A percentile compares a stretch with the other conserved stretches of the same genome.
Conservation (phyloP, 2,329 filamentous ascomycete species). For the Bretziella fagacearum region DNA sequence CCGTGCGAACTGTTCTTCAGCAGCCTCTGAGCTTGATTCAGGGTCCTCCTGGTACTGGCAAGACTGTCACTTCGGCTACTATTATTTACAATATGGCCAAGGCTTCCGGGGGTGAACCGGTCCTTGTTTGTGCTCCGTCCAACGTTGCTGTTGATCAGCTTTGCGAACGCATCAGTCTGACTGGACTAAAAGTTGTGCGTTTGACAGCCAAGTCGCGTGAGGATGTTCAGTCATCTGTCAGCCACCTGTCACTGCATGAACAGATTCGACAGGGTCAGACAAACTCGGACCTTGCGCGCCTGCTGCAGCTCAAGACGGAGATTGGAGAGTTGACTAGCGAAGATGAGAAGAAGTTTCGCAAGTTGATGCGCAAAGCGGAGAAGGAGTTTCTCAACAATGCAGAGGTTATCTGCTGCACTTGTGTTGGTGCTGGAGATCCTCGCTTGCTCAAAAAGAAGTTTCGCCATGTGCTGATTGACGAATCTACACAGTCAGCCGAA, state of each 20-base stretch:
- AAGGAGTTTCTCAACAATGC: constrained; percentile 89
- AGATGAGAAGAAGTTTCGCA: constrained; percentile 97
- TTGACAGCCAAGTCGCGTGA: constrained; percentile 98
- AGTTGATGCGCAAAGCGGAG: constrained; percentile 82
- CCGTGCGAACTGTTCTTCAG: constrained; percentile 86
- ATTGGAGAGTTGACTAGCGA: constrained; percentile 82
- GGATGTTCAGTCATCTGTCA: constrained; percentile 96
- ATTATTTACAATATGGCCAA: constrained; percentile 97
- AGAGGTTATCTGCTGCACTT: constrained; percentile 97
- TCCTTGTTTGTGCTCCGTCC: constrained; percentile 89
- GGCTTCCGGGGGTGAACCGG: constrained; percentile 71
- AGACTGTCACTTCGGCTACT: constrained; percentile 95
- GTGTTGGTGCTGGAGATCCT: constrained; percentile 90
- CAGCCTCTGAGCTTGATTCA: constrained; percentile 92
- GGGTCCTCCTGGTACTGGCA: constrained; percentile 89
- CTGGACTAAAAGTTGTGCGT: constrained; percentile 88
- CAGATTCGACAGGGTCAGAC: constrained; percentile 96
- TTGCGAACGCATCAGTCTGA: constrained; percentile 89
- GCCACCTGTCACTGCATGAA: constrained; percentile 86
- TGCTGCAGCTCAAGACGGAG: constrained; percentile 83
- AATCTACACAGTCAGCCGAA: constrained; percentile 94
- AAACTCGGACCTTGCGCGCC: constrained; percentile 81
- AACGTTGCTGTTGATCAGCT: constrained; percentile 98
- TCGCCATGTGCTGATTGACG: constrained; percentile 91
- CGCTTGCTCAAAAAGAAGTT: constrained; percentile 96